Conservation (phyloP, 2,329 filamentous ascomycete genomes). For the Hypoxylon sp. region DNA sequence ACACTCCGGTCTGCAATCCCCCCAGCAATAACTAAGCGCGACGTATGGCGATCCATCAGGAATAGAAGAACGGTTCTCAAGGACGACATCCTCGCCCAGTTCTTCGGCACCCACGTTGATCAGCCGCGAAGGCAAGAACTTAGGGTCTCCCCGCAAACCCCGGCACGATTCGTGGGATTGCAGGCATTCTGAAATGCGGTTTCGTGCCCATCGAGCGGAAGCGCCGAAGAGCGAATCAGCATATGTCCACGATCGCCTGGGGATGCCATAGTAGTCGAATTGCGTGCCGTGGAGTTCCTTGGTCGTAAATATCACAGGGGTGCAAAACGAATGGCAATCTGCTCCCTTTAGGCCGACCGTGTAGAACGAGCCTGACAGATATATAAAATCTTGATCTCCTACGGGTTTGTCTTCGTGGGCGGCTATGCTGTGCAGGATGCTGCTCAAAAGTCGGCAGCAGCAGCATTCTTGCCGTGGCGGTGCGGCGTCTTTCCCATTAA, state of each 20-base stretch:
- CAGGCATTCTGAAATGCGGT: conserved; percentile 10
- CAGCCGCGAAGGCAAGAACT: conserved; percentile 8
- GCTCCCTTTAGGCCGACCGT: no score
- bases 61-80: not conserved
- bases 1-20: conserved; percentile 16
- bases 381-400: no score
- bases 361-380: no score
- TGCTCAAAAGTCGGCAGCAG: not conserved
- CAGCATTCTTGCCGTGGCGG: not conserved
- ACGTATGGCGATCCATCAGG: conserved; percentile 5
- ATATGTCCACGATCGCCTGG: not conserved
- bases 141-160: not conserved
- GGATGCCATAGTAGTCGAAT: not conserved
- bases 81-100: conserved; percentile 8
- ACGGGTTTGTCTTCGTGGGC: no score
- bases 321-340: no score
- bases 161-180: conserved; percentile 7
- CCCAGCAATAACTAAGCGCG: conserved; percentile 28
- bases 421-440: no score
- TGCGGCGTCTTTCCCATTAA: not conserved
- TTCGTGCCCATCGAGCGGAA: conserved; percentile 3
- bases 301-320: not conserved
- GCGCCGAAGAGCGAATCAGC: not conserved
- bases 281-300: no score
- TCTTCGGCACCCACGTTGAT: conserved; percentile 7